These are phyloP conservation scores for Picea sitchensis DNA, from an alignment of 75 land plant species.

Conservation along the genomic window DNA sequence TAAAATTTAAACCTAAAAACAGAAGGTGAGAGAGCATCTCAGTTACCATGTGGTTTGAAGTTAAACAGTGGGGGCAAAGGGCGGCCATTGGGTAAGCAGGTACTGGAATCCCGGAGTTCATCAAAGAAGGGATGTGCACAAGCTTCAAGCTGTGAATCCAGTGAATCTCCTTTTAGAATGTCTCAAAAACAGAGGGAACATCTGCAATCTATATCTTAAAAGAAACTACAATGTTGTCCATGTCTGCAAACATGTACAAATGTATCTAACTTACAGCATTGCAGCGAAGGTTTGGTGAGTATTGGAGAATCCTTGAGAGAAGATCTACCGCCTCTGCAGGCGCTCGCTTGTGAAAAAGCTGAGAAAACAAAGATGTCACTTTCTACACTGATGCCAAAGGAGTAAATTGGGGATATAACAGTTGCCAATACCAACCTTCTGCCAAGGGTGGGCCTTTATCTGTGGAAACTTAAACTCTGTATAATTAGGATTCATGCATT, in stretches of 20 bases:
- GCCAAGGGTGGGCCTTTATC: slow-evolving; percentile 89
- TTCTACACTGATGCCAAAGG: not conserved
- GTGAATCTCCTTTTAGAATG: slow-evolving; percentile 1
- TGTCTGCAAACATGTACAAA: not conserved
- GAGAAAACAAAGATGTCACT: slow-evolving; percentile 9
- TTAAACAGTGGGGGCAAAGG: slow-evolving; percentile 73
- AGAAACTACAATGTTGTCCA: slow-evolving; percentile 1
- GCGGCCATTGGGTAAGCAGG: slow-evolving; percentile 68
- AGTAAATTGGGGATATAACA: not conserved
- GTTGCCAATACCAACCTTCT: slow-evolving; percentile 53
- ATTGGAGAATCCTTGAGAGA: slow-evolving; percentile 62
- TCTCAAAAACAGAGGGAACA: slow-evolving; percentile 6
- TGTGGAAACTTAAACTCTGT: slow-evolving; percentile 82
- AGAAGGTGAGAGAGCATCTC: not conserved
- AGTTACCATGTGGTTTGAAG: slow-evolving; percentile 58
- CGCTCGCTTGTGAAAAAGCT: slow-evolving; percentile 61
- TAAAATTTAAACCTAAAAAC: not conserved
- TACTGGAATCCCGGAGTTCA: slow-evolving; percentile 74
- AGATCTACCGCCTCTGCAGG: slow-evolving; percentile 69
- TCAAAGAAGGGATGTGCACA: slow-evolving; percentile 82
- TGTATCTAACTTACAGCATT: slow-evolving; percentile 48
- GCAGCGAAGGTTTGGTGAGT: slow-evolving; percentile 59
- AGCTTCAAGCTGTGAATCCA: slow-evolving; percentile 63
- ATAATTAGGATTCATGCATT: slow-evolving; percentile 85
- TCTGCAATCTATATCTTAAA: not conserved